phyloP scores from a whole-genome alignment of 768 basidiomycete species.

The Psilocybe cubensis region DNA sequence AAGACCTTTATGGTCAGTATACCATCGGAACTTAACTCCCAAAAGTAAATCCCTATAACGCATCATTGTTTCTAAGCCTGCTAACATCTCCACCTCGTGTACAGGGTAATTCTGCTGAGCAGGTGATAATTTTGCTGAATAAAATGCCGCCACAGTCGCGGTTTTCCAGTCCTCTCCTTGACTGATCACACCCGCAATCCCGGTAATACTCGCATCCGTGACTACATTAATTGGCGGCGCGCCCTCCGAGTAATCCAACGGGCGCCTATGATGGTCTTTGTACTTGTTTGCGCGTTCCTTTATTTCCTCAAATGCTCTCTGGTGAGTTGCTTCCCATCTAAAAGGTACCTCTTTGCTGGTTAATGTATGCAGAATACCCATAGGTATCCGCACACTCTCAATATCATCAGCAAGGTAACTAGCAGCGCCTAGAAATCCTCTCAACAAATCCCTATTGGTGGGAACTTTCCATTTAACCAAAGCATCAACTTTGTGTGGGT shows the following conservation, averaged over 20 bases:
- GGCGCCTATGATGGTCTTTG: conserved; percentile 22
- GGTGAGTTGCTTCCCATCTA: conserved; percentile 25
- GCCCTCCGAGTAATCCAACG: conserved; percentile 15
- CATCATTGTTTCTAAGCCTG: conserved; percentile 37
- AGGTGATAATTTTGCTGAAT: conserved; percentile 35
- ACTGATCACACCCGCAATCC: conserved; percentile 27
- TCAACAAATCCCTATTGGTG: conserved; percentile 29
- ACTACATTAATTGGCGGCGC: conserved; percentile 27
- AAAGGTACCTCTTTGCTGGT: conserved; percentile 25
- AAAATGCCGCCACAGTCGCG: conserved; percentile 30
- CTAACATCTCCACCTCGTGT: conserved; percentile 41
- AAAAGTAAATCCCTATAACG: conserved; percentile 28
- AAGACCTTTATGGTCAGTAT: conserved; percentile 38
- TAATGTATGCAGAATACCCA: conserved; percentile 30
- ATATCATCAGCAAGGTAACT: conserved; percentile 32
- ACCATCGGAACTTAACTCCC: conserved; percentile 31
- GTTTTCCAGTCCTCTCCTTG: conserved; percentile 25
- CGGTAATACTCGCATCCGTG: conserved; percentile 30
- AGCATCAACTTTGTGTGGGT: conserved; percentile 41
- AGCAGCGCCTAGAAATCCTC: conserved; percentile 29
- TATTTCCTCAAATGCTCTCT: conserved; percentile 35
- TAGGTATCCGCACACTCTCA: conserved; percentile 43
- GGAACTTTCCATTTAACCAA: conserved; percentile 35
- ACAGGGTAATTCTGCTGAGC: conserved; percentile 42
- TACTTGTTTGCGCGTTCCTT: conserved; percentile 20